Evolutionary conservation across 23 red algal species (phyloP).

Genomic region (Gracilaria gracilis): DNA sequence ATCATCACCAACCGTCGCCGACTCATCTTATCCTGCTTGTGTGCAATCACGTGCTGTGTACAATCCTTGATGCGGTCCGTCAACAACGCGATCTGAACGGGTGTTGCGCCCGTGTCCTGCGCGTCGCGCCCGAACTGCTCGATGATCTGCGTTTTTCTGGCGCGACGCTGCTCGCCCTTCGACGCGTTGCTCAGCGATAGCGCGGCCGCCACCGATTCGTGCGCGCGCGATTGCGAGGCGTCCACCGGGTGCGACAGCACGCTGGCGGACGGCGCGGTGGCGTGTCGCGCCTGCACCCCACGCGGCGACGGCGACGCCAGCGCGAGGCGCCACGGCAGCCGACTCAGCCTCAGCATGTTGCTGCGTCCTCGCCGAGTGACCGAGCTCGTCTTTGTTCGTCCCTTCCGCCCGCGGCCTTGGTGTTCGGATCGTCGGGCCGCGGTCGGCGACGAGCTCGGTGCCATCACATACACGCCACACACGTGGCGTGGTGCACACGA

Average conservation of each 20-base stretch:
- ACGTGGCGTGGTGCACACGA: too few species aligned
- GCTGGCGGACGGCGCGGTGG: neutral
- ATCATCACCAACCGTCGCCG: slow-evolving; percentile 43
- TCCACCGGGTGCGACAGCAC: slow-evolving; percentile 9
- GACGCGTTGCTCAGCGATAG: slow-evolving; percentile 8
- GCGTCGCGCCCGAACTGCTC: neutral
- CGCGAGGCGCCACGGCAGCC: slow-evolving; percentile 1
- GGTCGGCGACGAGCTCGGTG: neutral
- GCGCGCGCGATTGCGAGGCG: neutral
- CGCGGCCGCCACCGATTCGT: neutral
- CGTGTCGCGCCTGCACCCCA: neutral
- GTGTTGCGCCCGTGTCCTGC: neutral
- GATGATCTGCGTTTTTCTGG: neutral
- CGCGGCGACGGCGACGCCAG: neutral
- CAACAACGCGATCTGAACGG: slow-evolving; percentile 38
- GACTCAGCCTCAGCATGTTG: neutral
- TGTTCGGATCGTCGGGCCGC: neutral
- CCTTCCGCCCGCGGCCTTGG: too few species aligned
- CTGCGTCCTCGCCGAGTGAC: too few species aligned
- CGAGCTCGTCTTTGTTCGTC: too few species aligned
- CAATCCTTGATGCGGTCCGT: slow-evolving; percentile 47
- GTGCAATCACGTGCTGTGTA: slow-evolving; percentile 36
- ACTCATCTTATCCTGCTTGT: slow-evolving; percentile 52
- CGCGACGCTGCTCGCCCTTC: neutral
- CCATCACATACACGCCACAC: too few species aligned